phyloP scores from a whole-genome alignment of 2,329 filamentous ascomycete species.

The Aspergillus flavus region DNA sequence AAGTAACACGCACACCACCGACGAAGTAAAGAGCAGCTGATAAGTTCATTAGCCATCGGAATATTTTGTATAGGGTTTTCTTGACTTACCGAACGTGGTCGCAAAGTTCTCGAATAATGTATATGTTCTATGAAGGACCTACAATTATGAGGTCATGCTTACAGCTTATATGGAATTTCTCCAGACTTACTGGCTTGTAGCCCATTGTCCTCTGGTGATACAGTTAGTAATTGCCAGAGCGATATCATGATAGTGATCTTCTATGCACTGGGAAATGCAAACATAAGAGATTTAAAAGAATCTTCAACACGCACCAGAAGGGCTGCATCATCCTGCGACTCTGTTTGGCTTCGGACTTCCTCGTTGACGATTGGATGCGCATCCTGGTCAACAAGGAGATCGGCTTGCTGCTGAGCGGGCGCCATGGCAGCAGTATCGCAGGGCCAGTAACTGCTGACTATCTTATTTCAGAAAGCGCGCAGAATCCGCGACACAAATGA shows the following conservation, averaged over 20 bases:
- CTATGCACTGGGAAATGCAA: neutral
- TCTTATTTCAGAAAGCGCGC: neutral
- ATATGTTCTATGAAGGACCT: slow-evolving; percentile 62
- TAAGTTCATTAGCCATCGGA: slow-evolving; percentile 8
- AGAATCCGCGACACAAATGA: neutral
- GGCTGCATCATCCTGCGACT: slow-evolving; percentile 39
- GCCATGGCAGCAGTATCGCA: slow-evolving; percentile 17
- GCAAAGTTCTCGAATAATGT: slow-evolving; percentile 62
- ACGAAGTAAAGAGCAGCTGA: slow-evolving; percentile 64
- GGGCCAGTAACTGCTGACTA: neutral
- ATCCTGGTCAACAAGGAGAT: slow-evolving; percentile 27
- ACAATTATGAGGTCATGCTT: slow-evolving; percentile 16
- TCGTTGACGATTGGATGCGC: slow-evolving; percentile 27
- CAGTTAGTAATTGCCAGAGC: slow-evolving; percentile 20
- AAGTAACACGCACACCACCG: slow-evolving; percentile 62
- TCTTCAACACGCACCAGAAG: slow-evolving; percentile 33
- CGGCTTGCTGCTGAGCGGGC: slow-evolving; percentile 22
- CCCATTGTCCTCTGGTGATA: slow-evolving; percentile 51
- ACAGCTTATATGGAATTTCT: neutral
- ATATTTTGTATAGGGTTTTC: neutral
- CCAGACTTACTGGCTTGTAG: slow-evolving; percentile 55
- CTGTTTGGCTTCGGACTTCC: slow-evolving; percentile 26
- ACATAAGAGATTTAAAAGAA: no score
- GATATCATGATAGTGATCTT: neutral
- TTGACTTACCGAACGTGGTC: slow-evolving; percentile 57